Evolutionary conservation across 2,329 filamentous ascomycete species (phyloP).

Genomic region (Geosmithia putterillii): DNA sequence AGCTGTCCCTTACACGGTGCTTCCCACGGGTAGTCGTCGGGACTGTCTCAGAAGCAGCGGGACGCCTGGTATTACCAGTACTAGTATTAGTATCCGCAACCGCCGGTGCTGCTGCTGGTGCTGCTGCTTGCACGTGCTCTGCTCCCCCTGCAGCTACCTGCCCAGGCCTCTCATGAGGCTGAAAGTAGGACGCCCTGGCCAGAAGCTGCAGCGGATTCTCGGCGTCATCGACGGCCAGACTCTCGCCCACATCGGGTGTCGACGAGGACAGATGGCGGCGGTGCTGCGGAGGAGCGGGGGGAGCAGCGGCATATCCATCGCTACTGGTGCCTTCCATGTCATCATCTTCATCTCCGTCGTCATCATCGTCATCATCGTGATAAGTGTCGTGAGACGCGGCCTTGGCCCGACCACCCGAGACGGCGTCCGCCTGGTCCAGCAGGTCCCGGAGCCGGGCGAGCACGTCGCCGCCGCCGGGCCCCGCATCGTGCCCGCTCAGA

Average conservation of each 20-base stretch:
- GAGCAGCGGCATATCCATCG: conserved; percentile 10
- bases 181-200: conserved; percentile 58
- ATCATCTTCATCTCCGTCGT: conserved; percentile 8
- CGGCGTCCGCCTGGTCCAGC: conserved; percentile 16
- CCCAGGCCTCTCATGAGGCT: conserved; percentile 29
- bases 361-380: conserved; percentile 1
- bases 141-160: neutral
- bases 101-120: neutral
- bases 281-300: conserved; percentile 6
- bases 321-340: conserved; percentile 18
- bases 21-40: neutral
- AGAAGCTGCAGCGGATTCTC: conserved; percentile 65
- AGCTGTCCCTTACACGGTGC: neutral
- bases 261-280: conserved; percentile 12
- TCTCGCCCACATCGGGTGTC: conserved; percentile 27
- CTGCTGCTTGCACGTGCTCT: no score
- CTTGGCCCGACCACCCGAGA: no score
- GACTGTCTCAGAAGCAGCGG: neutral
- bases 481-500: conserved; percentile 19
- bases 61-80: no score
- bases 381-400: no score
- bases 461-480: conserved; percentile 24
- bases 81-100: neutral
- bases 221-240: conserved; percentile 55
- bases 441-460: conserved; percentile 25